These are phyloP conservation scores for Fraxinus excelsior DNA, from an alignment of 257 asterid genomes.

Conservation along the genomic window DNA sequence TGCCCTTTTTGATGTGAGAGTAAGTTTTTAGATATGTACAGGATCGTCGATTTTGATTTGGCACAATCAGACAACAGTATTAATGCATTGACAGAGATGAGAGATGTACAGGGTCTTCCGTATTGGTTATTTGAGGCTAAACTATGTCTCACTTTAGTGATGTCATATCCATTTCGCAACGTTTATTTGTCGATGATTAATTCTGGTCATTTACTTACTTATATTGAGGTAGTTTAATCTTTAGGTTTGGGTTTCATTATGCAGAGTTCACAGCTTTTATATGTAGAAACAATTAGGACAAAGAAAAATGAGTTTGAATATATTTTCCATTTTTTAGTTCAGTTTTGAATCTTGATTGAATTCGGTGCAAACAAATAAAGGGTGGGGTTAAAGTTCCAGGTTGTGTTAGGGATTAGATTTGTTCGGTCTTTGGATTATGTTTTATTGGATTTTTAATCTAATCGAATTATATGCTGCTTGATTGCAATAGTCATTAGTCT, in stretches of 20 bases:
- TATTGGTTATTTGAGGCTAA: too few species aligned
- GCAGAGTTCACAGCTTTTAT: background rate
- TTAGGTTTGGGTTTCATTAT: too few species aligned
- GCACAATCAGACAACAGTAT: too few species aligned
- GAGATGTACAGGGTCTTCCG: too few species aligned
- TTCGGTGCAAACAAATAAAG: background rate
- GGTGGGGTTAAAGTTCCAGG: background rate
- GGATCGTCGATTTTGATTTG: too few species aligned
- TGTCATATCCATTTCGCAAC: too few species aligned
- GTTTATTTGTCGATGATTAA: background rate
- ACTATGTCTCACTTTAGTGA: too few species aligned
- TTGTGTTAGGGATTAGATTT: background rate
- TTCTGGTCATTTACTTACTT: background rate
- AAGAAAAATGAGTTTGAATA: background rate
- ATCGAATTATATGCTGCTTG: background rate
- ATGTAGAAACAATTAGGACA: background rate
- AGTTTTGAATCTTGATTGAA: background rate
- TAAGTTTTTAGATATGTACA: too few species aligned
- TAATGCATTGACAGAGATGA: too few species aligned
- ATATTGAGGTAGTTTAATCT: background rate
- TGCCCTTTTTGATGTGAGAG: too few species aligned
- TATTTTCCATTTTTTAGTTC: background rate
- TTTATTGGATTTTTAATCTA: conserved; percentile 1
- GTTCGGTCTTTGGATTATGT: background rate
- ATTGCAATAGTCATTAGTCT: background rate